phyloP scores from a whole-genome alignment of 768 basidiomycete genomes.

The Cubamyces lactineus region DNA sequence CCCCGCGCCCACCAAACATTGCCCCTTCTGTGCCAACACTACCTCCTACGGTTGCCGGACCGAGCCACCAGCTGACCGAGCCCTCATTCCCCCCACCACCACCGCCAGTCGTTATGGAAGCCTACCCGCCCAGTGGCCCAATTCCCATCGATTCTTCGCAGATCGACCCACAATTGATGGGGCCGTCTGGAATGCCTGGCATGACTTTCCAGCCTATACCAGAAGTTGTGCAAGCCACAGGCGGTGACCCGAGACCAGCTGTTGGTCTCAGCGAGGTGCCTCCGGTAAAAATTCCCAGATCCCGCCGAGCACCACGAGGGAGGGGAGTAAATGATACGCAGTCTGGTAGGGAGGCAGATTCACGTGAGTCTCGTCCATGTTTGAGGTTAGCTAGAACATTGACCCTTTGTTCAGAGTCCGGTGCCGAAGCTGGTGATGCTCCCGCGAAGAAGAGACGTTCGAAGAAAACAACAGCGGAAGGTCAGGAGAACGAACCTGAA shows the following conservation, averaged over 20 bases:
- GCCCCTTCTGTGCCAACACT: background rate
- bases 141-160: slow-evolving; percentile 18
- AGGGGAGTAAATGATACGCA: background rate
- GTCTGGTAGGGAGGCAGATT: background rate
- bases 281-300: background rate
- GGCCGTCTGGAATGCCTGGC: background rate
- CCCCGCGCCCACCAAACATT: background rate
- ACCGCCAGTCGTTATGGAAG: background rate
- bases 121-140: background rate
- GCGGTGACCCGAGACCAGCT: background rate
- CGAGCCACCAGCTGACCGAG: background rate
- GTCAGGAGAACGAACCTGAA: slow-evolving; percentile 2
- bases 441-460: slow-evolving; percentile 10
- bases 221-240: background rate
- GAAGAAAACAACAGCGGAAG: background rate
- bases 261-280: background rate
- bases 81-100: background rate
- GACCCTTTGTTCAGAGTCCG: background rate
- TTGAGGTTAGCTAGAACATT: background rate
- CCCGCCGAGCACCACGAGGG: background rate
- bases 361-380: background rate
- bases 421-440: background rate
- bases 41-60: background rate
- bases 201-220: background rate
- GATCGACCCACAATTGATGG: slow-evolving; percentile 24